Conservation (phyloP, 2,329 filamentous ascomycete genomes). For the Exophiala phaeomuriformis region DNA sequence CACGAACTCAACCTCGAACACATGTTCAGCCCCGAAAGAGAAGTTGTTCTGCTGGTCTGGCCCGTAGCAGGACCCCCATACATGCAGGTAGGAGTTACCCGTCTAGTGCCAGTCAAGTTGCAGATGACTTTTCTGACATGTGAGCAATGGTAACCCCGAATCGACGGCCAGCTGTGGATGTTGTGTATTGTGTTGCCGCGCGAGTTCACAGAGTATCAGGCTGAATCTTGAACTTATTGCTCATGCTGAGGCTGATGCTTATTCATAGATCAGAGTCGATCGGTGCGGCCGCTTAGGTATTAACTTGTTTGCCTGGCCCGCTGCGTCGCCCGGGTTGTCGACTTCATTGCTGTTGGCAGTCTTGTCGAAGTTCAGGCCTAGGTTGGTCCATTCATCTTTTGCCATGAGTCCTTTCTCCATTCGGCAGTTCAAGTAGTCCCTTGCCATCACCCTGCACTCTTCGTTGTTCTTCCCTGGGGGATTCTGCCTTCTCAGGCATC, state of each 20-base stretch:
- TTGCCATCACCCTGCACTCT: constrained; percentile 76
- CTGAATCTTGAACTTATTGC: neutral
- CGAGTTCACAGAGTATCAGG: too few species aligned
- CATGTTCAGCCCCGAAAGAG: too few species aligned
- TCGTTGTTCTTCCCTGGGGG: constrained; percentile 77
- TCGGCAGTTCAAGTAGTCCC: constrained; percentile 79
- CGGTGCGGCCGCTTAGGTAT: neutral
- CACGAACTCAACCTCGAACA: too few species aligned
- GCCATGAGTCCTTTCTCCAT: constrained; percentile 99
- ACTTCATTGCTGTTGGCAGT: constrained; percentile 1
- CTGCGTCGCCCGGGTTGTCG: neutral
- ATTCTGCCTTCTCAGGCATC: constrained; percentile 61
- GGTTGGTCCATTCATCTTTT: constrained; percentile 85
- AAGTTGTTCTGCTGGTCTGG: too few species aligned
- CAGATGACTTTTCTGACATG: too few species aligned
- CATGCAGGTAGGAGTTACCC: too few species aligned
- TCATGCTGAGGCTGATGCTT: neutral
- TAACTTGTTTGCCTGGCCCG: constrained; percentile 1
- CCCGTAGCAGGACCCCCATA: too few species aligned
- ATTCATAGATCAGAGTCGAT: neutral
- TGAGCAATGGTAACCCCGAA: too few species aligned
- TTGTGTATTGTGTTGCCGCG: too few species aligned
- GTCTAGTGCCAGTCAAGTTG: too few species aligned
- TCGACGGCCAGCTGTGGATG: too few species aligned
- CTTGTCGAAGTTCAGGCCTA: constrained; percentile 63